Evolutionary conservation across 2,329 filamentous ascomycete genomes (phyloP).

Genomic region (Metarhizium brunneum): DNA sequence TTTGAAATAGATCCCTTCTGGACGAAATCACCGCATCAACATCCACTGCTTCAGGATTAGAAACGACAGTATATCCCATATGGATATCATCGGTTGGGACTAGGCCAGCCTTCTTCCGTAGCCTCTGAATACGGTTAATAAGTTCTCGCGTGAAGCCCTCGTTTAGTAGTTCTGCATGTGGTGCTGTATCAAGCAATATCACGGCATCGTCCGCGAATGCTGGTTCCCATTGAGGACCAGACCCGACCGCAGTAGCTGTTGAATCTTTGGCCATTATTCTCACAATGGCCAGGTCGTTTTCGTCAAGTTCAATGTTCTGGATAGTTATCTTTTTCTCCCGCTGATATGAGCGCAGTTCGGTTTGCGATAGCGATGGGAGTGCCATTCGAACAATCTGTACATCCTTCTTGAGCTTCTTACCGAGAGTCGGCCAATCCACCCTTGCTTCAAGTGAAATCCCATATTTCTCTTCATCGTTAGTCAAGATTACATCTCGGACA

Average conservation of each 20-base stretch:
- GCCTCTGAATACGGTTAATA: too few species aligned
- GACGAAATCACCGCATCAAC: background rate
- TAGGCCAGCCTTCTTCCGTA: too few species aligned
- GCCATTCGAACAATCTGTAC: constrained; percentile 74
- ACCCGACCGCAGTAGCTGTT: background rate
- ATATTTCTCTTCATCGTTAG: too few species aligned
- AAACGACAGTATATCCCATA: background rate
- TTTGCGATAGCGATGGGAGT: constrained; percentile 61
- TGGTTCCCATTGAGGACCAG: constrained; percentile 7
- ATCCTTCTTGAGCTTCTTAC: constrained; percentile 62
- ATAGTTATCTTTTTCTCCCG: constrained; percentile 51
- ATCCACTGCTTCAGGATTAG: background rate
- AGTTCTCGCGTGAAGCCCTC: too few species aligned
- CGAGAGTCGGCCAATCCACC: too few species aligned
- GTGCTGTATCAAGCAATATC: too few species aligned
- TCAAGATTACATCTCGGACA: too few species aligned
- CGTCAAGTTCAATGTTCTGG: constrained; percentile 21
- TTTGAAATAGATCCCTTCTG: background rate
- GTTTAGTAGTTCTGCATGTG: too few species aligned
- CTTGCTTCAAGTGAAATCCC: too few species aligned
- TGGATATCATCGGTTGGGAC: background rate
- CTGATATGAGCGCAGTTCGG: constrained; percentile 67
- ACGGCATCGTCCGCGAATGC: too few species aligned
- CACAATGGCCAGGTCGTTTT: constrained; percentile 54
- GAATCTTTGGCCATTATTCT: constrained; percentile 5